Base-by-base conservation (phyloP, 257 asterid genomes). In the Fraxinus pennsylvanica region DNA sequence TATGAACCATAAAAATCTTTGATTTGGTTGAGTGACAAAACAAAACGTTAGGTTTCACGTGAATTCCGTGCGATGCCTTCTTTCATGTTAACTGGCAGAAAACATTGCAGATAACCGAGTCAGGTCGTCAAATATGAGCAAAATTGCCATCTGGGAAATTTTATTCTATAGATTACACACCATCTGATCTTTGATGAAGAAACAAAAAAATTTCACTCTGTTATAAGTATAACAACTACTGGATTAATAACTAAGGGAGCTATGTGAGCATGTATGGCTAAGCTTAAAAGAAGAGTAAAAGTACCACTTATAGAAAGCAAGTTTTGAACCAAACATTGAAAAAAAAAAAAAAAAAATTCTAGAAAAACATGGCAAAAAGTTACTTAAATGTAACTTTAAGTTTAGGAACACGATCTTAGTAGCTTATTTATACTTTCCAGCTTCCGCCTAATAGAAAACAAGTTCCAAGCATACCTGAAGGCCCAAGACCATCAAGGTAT, bases 401-500 rank as follows among this genome's bases (percentile, higher is more conserved):
- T 21, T 57, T n/a, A n/a, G 3, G 6, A 59, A 21, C 67, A 59
- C 9, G 67, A 4, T 59, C 13, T 59, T 21, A 47, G 59, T 47
- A 47, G 59, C 59, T 47, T n/a, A 63, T 63, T 7, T 27, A 22
- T 27, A 63, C 36, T 63, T 47, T 47, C 74, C 21, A 30, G 68
- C 67, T 59, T 59, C 67, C 6, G 57, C 71, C 38, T 61, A 1
- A 4, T 17, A 80, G 57, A 73, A 54, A 61, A 68, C n/a, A 54
- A 73, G 71, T n/a, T 43, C 33, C 81, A 68, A 77, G 73, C 79
- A 66, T 75, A 87, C 94, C 92, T 76, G 90, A 76, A 47, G 94
- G 85, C 57, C 90, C 80, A 3, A 76, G 72, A 66, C 94, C 94
- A 81, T 89, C 91, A 29, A 89, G 86, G 83, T 45, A 84, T 78